Percentiles rank a stretch among this genome's conserved stretches.
phyloP scores from a whole-genome alignment of 176 grass and related monocot species.

The Olyra latifolia region DNA sequence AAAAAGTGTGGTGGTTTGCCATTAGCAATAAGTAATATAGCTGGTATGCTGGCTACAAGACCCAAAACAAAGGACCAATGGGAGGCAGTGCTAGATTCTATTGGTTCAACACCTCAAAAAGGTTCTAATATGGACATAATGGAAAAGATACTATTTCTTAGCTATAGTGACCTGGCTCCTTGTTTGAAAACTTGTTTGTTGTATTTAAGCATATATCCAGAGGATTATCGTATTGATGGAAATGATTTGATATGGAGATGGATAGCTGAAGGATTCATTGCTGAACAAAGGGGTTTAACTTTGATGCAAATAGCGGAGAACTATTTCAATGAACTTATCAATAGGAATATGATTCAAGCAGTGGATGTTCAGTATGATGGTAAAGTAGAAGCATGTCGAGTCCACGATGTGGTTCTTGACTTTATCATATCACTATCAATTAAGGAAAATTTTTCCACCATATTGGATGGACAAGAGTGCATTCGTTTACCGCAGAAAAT shows the following conservation, averaged over 20 bases:
- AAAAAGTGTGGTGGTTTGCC: conserved; percentile 38
- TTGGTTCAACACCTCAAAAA: not conserved
- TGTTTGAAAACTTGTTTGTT: conserved; percentile 21
- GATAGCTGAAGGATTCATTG: conserved; percentile 33
- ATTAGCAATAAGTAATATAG: conserved; percentile 15
- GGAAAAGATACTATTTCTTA: conserved; percentile 25
- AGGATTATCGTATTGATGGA: not conserved
- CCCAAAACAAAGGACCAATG: not conserved
- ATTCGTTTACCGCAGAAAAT: not conserved
- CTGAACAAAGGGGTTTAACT: not conserved
- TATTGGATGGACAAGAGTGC: not conserved
- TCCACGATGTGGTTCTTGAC: conserved; percentile 4
- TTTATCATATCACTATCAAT: conserved; percentile 7
- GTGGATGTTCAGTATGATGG: not conserved
- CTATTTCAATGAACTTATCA: not conserved
- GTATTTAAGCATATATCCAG: conserved; percentile 25
- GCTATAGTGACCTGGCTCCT: conserved; percentile 22
- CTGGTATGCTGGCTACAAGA: conserved; percentile 21
- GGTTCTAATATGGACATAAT: not conserved
- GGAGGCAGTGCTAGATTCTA: conserved; percentile 10
- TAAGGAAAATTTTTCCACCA: conserved; percentile 20
- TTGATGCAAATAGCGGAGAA: not conserved
- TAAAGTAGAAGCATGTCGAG: not conserved
- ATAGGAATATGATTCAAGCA: conserved; percentile 26
- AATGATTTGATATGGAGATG: not conserved